These are phyloP conservation scores for Hippophae rhamnoides DNA, from an alignment of 306 rosid species.

Conservation along the genomic window DNA sequence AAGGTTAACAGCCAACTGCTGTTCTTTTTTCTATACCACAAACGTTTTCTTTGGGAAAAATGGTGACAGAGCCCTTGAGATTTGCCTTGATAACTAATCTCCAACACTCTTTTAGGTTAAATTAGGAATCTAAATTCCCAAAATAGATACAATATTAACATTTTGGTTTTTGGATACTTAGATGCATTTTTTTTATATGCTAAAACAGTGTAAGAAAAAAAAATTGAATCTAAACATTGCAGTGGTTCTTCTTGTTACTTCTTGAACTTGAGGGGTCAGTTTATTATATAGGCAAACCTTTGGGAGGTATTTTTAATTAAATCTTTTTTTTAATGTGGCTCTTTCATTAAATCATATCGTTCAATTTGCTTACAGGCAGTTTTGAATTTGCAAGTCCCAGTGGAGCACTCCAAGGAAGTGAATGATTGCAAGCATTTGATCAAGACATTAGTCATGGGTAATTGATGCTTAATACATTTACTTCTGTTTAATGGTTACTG, in stretches of 20 bases:
- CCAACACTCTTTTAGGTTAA: too few species aligned
- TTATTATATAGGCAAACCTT: neutral
- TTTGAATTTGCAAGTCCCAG: constrained; percentile 77
- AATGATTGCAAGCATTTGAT: constrained; percentile 90
- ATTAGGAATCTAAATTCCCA: too few species aligned
- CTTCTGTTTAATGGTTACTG: neutral
- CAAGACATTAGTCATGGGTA: constrained; percentile 98
- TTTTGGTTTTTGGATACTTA: too few species aligned
- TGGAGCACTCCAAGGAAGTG: constrained; percentile 90
- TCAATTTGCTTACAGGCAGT: constrained; percentile 75
- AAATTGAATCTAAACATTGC: too few species aligned
- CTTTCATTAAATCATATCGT: constrained; percentile 13
- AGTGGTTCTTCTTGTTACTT: neutral
- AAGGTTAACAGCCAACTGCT: too few species aligned
- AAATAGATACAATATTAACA: too few species aligned
- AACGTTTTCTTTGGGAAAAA: too few species aligned
- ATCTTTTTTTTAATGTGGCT: neutral
- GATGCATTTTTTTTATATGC: too few species aligned
- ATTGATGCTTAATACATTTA: constrained; percentile 22
- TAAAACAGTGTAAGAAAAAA: too few species aligned
- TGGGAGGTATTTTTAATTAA: neutral
- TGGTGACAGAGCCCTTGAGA: too few species aligned
- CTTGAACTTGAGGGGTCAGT: neutral
- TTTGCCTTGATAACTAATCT: too few species aligned
- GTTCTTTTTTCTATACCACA: too few species aligned